Evolutionary conservation across 768 basidiomycete species (phyloP).

Genomic region (Suillus clintonianus): DNA sequence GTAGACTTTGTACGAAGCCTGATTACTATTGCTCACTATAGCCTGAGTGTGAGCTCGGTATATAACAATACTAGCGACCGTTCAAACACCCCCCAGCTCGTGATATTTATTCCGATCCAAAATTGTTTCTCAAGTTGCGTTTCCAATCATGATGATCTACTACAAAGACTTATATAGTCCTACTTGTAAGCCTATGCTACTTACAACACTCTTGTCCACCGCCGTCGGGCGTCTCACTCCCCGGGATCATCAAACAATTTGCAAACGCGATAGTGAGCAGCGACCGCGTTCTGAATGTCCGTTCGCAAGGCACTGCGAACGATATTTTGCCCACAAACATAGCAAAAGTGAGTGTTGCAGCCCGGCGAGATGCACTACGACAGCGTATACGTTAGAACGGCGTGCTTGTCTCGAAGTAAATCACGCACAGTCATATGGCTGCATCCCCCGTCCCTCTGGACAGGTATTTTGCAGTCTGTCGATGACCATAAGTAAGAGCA

Average conservation of each 20-base stretch:
- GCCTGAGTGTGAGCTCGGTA: no score
- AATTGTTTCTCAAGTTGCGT: neutral
- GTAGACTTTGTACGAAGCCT: no score
- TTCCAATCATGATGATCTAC: neutral
- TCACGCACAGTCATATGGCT: slow-evolving; percentile 59
- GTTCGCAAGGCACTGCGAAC: slow-evolving; percentile 37
- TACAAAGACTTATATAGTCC: neutral
- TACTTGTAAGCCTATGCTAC: neutral
- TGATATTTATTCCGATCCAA: neutral
- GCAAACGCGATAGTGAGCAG: slow-evolving; percentile 37
- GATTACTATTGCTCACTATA: no score
- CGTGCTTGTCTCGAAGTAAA: neutral
- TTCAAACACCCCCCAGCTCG: no score
- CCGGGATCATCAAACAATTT: slow-evolving; percentile 36
- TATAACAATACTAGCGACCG: no score
- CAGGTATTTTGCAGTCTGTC: slow-evolving; percentile 48
- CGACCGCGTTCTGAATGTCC: slow-evolving; percentile 32
- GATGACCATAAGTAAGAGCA: neutral
- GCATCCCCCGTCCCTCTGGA: slow-evolving; percentile 53
- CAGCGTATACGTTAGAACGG: neutral
- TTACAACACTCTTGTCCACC: neutral
- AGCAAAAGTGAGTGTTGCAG: slow-evolving; percentile 65
- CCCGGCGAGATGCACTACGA: slow-evolving; percentile 54
- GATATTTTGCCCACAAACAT: slow-evolving; percentile 50
- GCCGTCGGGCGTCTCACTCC: neutral